Evolutionary conservation across 2,329 filamentous ascomycete genomes (phyloP).

Genomic region (Talaromyces sp.): DNA sequence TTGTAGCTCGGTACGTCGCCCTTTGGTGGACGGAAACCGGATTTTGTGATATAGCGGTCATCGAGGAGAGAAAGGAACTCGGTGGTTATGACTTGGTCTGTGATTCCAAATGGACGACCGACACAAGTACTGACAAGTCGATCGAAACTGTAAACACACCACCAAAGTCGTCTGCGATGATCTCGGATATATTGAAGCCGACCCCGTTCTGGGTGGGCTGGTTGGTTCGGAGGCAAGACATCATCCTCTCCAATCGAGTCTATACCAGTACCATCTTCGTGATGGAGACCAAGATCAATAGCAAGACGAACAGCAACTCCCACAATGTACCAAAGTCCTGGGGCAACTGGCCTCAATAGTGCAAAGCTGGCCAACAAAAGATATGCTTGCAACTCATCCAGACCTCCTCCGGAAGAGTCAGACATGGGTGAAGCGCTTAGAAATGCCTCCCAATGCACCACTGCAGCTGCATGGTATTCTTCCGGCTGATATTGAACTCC

Average conservation of each 20-base stretch:
- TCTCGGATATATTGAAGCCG: slow-evolving; percentile 82
- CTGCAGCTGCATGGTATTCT: slow-evolving; percentile 93
- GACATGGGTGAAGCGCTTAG: slow-evolving; percentile 62
- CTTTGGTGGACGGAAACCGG: slow-evolving; percentile 64
- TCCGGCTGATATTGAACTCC: slow-evolving; percentile 74
- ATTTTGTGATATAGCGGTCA: slow-evolving; percentile 79
- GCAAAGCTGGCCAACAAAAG: slow-evolving; percentile 87
- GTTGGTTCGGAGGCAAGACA: slow-evolving; percentile 20
- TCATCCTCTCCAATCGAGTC: slow-evolving; percentile 46
- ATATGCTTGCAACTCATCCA: slow-evolving; percentile 93
- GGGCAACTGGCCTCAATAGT: slow-evolving; percentile 82
- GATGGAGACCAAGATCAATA: slow-evolving; percentile 87
- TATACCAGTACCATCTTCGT: slow-evolving; percentile 76
- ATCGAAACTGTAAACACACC: slow-evolving; percentile 95
- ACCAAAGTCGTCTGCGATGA: slow-evolving; percentile 83
- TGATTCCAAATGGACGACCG: slow-evolving; percentile 87
- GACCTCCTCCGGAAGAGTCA: slow-evolving; percentile 74
- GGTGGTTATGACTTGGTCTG: slow-evolving; percentile 94
- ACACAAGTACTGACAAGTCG: slow-evolving; percentile 93
- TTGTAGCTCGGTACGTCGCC: slow-evolving; percentile 78
- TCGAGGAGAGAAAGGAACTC: slow-evolving; percentile 88
- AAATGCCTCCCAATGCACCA: slow-evolving; percentile 85
- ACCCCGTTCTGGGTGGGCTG: slow-evolving; percentile 55
- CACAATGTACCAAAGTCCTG: slow-evolving; percentile 95
- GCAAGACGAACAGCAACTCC: slow-evolving; percentile 87